phyloP scores from a whole-genome alignment of 805 yeast species.

The Lachancea nothofagi region DNA sequence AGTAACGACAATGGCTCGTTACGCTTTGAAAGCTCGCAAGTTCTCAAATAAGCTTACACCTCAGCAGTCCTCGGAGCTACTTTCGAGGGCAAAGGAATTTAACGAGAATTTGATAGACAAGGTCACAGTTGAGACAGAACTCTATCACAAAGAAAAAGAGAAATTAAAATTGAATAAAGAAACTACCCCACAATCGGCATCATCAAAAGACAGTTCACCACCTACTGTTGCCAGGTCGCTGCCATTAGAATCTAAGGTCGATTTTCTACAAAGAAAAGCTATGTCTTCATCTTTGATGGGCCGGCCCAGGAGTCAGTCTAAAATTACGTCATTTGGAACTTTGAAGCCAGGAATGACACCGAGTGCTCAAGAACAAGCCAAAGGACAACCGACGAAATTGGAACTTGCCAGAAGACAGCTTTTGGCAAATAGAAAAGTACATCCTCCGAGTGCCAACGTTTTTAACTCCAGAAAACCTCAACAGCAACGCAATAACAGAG shows the following conservation, averaged over 20 bases:
- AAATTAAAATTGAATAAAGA: constrained; percentile 13
- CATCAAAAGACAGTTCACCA: constrained; percentile 2
- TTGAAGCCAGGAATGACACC: constrained; percentile 27
- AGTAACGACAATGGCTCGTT: constrained; percentile 51
- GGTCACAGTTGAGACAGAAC: constrained; percentile 41
- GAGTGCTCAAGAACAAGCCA: constrained; percentile 18
- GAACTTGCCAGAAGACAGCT: constrained; percentile 36
- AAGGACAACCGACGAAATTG: constrained; percentile 34
- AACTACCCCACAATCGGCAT: constrained; percentile 7
- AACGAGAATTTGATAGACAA: constrained; percentile 49
- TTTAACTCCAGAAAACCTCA: constrained; percentile 37
- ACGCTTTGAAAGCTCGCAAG: constrained; percentile 60
- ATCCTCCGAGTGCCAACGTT: constrained; percentile 47
- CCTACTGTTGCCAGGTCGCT: constrained; percentile 7
- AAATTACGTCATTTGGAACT: constrained; percentile 36
- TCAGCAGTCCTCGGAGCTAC: constrained; percentile 58
- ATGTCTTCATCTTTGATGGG: constrained; percentile 26
- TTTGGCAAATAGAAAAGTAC: constrained; percentile 30
- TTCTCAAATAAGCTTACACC: constrained; percentile 65
- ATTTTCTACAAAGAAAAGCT: constrained; percentile 31
- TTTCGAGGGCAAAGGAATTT: constrained; percentile 54
- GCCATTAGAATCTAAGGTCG: constrained; percentile 26
- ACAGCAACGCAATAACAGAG: constrained; percentile 19
- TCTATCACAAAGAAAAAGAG: constrained; percentile 31
- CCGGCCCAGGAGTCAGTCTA: constrained; percentile 32